phyloP scores from a whole-genome alignment of 257 asterid species.

The Solanum pinnatisectum region DNA sequence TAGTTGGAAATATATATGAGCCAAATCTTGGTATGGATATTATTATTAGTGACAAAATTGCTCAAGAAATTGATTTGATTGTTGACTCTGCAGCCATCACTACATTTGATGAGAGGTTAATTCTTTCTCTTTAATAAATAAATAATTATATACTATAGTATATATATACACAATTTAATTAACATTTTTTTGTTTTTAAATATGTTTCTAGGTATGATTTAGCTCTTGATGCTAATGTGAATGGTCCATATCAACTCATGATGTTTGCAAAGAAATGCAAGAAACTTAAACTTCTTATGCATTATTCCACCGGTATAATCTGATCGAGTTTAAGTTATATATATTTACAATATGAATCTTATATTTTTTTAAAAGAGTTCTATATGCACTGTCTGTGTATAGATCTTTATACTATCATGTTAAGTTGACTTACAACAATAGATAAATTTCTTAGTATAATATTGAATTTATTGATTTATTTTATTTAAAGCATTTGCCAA shows the following conservation, averaged over 20 bases:
- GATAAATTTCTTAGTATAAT: too few species aligned
- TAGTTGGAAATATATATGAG: conserved; percentile 32
- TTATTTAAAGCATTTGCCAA: neutral
- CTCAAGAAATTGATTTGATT: conserved; percentile 29
- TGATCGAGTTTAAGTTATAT: too few species aligned
- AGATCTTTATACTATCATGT: too few species aligned
- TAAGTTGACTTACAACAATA: too few species aligned
- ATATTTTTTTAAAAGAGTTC: too few species aligned
- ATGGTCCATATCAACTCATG: conserved; percentile 10
- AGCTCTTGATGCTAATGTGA: conserved; percentile 27
- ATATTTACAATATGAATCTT: too few species aligned
- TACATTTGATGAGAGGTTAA: conserved; percentile 32
- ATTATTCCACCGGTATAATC: neutral
- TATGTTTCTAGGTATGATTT: conserved; percentile 28
- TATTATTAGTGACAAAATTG: conserved; percentile 3
- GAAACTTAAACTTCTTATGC: conserved; percentile 20
- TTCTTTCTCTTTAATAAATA: neutral
- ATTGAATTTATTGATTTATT: neutral
- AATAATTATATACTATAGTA: too few species aligned
- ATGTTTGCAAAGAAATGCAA: conserved; percentile 45
- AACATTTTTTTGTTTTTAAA: neutral
- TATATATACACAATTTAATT: neutral
- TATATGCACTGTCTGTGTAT: too few species aligned
- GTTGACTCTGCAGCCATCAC: conserved; percentile 43
- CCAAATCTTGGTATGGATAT: conserved; percentile 36